A percentile compares a stretch with the other conserved stretches of the same genome.
phyloP scores from a whole-genome alignment of 441 rosid genomes.

The Eruca vesicaria region DNA sequence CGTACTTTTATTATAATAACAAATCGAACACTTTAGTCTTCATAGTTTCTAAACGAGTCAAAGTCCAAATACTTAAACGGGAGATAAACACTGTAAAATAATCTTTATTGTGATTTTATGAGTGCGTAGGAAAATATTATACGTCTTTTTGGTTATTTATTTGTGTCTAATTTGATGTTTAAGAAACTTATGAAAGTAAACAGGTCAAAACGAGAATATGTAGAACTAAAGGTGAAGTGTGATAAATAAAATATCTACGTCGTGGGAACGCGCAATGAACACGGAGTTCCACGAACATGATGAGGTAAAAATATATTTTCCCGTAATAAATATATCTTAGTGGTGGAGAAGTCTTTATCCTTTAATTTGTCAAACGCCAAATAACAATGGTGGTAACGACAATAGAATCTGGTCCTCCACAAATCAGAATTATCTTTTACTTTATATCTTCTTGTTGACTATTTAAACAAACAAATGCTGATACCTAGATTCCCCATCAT shows the following conservation, averaged over 20 bases:
- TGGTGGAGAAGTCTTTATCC: conserved; percentile 8
- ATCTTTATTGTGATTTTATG: fast-evolving
- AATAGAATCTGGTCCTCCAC: conserved; percentile 31
- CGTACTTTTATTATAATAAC: background rate
- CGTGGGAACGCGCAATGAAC: conserved; percentile 34
- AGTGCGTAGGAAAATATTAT: background rate
- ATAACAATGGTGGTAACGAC: background rate
- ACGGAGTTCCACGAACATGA: conserved; percentile 25
- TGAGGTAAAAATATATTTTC: background rate
- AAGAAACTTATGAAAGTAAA: background rate
- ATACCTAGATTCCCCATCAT: background rate
- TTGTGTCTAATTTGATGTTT: background rate
- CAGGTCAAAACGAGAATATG: background rate
- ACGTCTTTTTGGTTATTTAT: background rate
- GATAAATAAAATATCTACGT: conserved; percentile 11
- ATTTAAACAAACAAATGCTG: background rate
- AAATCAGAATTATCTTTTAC: background rate
- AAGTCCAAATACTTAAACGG: background rate
- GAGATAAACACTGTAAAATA: background rate
- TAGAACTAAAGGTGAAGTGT: background rate
- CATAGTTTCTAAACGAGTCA: background rate
- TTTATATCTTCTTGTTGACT: conserved; percentile 18
- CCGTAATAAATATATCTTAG: background rate
- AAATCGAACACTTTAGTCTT: background rate
- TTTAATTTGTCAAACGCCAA: background rate